These are phyloP conservation scores for Xerocomus minutiporus DNA, from an alignment of 1,284 basidiomycete species.

Conservation along the genomic window DNA sequence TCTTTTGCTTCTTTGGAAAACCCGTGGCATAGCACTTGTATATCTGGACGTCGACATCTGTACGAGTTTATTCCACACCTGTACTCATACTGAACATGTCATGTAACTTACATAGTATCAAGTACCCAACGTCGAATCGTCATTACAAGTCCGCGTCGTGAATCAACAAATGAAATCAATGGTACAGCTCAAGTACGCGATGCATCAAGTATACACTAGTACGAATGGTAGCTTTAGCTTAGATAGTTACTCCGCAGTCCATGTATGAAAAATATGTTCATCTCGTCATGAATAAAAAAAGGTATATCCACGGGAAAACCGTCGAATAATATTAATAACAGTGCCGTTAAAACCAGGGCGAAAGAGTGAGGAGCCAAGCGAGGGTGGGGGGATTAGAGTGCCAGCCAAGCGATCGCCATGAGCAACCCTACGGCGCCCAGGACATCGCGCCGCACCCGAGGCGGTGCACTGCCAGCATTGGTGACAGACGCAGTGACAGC, in stretches of 20 bases:
- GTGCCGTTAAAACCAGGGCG: not conserved
- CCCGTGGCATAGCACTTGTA: not conserved
- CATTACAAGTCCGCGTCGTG: too few relatives aligned
- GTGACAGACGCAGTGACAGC: constrained; percentile 21
- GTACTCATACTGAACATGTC: not conserved
- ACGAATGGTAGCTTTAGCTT: not conserved
- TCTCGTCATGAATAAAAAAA: not conserved
- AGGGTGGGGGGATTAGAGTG: not conserved
- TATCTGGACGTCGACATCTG: not conserved
- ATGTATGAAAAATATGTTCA: not conserved
- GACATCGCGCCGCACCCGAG: not conserved
- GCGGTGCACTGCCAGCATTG: not conserved
- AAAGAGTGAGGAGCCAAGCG: not conserved
- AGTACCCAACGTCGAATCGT: too few relatives aligned
- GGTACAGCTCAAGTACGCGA: not conserved
- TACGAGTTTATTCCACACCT: not conserved
- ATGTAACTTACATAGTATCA: too few relatives aligned
- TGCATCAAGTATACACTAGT: not conserved
- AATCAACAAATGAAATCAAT: not conserved
- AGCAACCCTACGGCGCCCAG: not conserved
- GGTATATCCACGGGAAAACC: not conserved
- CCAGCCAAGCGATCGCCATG: not conserved
- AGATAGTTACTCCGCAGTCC: not conserved
- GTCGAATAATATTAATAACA: not conserved
- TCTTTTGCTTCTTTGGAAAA: not conserved